Evolutionary conservation across 371 early-diverging fungal genomes (phyloP).

Genomic region (Mucor racemosus): DNA sequence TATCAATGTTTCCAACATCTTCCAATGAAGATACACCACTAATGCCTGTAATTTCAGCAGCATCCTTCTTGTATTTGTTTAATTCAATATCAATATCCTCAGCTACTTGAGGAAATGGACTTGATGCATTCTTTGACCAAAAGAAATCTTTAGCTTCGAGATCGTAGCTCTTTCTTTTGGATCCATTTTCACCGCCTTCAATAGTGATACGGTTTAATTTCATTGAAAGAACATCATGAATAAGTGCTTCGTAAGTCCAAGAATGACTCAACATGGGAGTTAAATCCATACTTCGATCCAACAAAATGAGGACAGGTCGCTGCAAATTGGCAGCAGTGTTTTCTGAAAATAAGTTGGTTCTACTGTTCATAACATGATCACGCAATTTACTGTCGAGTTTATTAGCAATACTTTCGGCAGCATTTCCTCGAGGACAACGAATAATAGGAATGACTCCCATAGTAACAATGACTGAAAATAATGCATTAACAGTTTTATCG

Average conservation of each 20-base stretch:
- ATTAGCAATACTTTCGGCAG: slow-evolving; percentile 92
- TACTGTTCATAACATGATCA: slow-evolving; percentile 86
- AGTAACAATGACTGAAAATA: slow-evolving; percentile 94
- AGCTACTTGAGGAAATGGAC: slow-evolving; percentile 98
- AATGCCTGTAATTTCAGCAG: slow-evolving; percentile 87
- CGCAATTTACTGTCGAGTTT: slow-evolving; percentile 89
- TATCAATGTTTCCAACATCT: slow-evolving; percentile 78
- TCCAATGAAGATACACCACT: slow-evolving; percentile 88
- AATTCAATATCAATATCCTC: slow-evolving; percentile 92
- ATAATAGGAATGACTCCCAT: slow-evolving; percentile 92
- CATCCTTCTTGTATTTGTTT: slow-evolving; percentile 91
- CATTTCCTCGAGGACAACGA: slow-evolving; percentile 87
- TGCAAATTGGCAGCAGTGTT: slow-evolving; percentile 49
- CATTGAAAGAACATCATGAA: slow-evolving; percentile 96
- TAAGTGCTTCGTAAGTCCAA: slow-evolving; percentile 97
- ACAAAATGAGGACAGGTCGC: slow-evolving; percentile 83
- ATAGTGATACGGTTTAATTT: slow-evolving; percentile 85
- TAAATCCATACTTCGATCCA: slow-evolving; percentile 97
- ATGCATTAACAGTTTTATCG: slow-evolving; percentile 76
- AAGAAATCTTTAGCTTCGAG: slow-evolving; percentile 92
- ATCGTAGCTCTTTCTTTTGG: slow-evolving; percentile 83
- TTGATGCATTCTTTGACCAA: slow-evolving; percentile 92
- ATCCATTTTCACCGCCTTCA: slow-evolving; percentile 30
- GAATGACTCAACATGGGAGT: slow-evolving; percentile 94
- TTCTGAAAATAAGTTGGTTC: slow-evolving; percentile 82